Evolutionary conservation across 2,329 filamentous ascomycete species (phyloP).

Genomic region (Phyllosticta capitalensis): DNA sequence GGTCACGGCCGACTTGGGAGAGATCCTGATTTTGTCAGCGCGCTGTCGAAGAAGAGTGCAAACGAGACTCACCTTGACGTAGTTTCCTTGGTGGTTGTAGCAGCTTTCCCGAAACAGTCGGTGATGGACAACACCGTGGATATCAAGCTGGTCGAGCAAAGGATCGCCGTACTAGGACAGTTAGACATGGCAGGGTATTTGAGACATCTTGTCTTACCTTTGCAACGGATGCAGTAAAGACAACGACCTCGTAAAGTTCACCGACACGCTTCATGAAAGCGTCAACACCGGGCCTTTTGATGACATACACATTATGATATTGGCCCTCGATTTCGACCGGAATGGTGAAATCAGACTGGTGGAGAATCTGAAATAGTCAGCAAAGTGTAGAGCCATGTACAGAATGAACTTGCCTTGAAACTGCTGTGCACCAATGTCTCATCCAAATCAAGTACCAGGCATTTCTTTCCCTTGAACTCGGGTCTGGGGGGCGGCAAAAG

Average conservation of each 20-base stretch:
- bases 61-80: conserved; percentile 60
- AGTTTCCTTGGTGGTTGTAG: conserved; percentile 98
- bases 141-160: conserved; percentile 89
- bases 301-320: conserved; percentile 98
- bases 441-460: conserved; percentile 87
- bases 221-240: conserved; percentile 96
- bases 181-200: conserved; percentile 3
- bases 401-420: conserved; percentile 66
- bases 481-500: conserved; percentile 74
- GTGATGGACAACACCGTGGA: conserved; percentile 94
- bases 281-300: conserved; percentile 97
- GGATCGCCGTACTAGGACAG: conserved; percentile 77
- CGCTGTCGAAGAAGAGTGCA: conserved; percentile 1
- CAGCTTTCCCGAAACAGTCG: conserved; percentile 95
- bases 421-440: conserved; percentile 97
- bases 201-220: conserved; percentile 51
- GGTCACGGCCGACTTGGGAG: conserved; percentile 88
- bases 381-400: not conserved
- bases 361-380: conserved; percentile 61
- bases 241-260: conserved; percentile 95
- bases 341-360: conserved; percentile 98
- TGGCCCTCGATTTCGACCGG: conserved; percentile 98
- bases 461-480: conserved; percentile 80
- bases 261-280: conserved; percentile 98
- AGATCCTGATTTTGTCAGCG: conserved; percentile 52